Conservation (phyloP, 1,284 basidiomycete genomes). For the Cryptococcus sp. region DNA sequence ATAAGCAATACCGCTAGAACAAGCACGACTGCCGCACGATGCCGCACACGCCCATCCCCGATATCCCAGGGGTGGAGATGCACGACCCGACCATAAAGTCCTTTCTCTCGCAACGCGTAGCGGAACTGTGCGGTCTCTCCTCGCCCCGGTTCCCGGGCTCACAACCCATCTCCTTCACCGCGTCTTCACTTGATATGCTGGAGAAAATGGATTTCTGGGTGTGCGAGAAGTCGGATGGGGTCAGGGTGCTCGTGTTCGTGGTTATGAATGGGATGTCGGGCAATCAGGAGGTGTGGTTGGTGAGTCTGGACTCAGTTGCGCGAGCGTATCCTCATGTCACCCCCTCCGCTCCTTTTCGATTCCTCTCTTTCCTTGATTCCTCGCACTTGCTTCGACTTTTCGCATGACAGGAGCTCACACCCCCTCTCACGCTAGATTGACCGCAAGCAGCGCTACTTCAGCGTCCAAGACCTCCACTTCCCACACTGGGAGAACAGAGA, state of each 20-base stretch:
- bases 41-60: conserved; percentile 44
- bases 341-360: neutral
- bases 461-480: conserved; percentile 75
- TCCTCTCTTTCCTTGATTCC: neutral
- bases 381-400: too few species aligned
- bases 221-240: conserved; percentile 98
- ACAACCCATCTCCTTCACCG: conserved; percentile 86
- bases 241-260: conserved; percentile 86
- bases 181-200: conserved; percentile 68
- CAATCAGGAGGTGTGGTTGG: conserved; percentile 76
- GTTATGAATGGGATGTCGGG: conserved; percentile 60
- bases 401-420: neutral
- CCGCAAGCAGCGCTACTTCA: conserved; percentile 85
- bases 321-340: neutral
- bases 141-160: conserved; percentile 79
- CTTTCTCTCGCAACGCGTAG: conserved; percentile 65
- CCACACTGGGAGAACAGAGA: conserved; percentile 76
- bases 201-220: conserved; percentile 95
- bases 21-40: conserved; percentile 12
- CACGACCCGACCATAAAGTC: conserved; percentile 60
- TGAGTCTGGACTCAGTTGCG: conserved; percentile 53
- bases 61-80: conserved; percentile 47
- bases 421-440: conserved; percentile 69
- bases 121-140: conserved; percentile 65
- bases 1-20: too few species aligned